Evolutionary conservation across 768 basidiomycete genomes (phyloP).

Genomic region (Tricholomella constricta): DNA sequence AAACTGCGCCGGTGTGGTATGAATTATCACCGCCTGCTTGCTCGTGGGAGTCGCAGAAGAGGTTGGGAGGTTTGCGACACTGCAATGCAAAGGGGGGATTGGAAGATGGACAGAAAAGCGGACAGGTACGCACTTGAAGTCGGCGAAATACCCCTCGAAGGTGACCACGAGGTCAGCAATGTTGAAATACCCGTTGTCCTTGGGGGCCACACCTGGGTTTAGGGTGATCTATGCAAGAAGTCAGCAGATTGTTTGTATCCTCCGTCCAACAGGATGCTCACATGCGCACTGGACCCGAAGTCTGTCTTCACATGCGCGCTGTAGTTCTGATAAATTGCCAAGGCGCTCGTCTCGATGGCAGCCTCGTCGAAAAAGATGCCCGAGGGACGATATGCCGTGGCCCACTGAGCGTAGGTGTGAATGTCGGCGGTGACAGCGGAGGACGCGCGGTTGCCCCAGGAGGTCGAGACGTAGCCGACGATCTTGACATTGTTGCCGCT

Average conservation of each 20-base stretch:
- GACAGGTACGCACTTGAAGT: conserved; percentile 27
- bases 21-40: conserved; percentile 34
- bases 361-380: conserved; percentile 42
- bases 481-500: conserved; percentile 26
- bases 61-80: conserved; percentile 23
- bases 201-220: conserved; percentile 28
- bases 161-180: conserved; percentile 33
- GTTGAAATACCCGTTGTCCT: conserved; percentile 22
- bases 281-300: conserved; percentile 18
- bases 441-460: conserved; percentile 20
- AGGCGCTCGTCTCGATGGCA: conserved; percentile 10
- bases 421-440: conserved; percentile 28
- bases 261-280: no score
- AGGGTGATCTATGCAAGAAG: conserved; percentile 29
- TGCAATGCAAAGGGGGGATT: conserved; percentile 3
- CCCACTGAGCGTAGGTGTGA: conserved; percentile 33
- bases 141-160: conserved; percentile 25
- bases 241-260: no score
- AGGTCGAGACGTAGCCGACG: conserved; percentile 35
- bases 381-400: conserved; percentile 25
- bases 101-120: background rate
- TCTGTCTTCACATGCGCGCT: conserved; percentile 15
- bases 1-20: conserved; percentile 29
- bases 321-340: conserved; percentile 27
- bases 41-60: conserved; percentile 15